Conservation (phyloP, 257 asterid genomes). For the Nicotiana undulata region DNA sequence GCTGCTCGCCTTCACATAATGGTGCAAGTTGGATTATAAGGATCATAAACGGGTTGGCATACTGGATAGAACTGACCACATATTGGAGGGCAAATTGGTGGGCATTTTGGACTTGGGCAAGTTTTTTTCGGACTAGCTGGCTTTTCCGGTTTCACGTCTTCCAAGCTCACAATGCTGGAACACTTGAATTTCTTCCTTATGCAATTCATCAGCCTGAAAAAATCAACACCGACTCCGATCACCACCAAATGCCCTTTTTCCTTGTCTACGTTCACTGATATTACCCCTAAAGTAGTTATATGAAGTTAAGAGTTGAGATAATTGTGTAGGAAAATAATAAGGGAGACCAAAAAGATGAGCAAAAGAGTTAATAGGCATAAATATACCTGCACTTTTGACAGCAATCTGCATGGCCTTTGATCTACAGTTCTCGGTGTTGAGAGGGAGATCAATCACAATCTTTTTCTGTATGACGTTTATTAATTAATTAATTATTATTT, state of each 20-base stretch:
- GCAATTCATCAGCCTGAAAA: slow-evolving; percentile 22
- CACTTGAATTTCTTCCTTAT: slow-evolving; percentile 22
- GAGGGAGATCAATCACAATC: slow-evolving; percentile 5
- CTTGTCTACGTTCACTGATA: slow-evolving; percentile 12
- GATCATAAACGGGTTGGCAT: slow-evolving; percentile 5
- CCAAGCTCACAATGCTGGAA: slow-evolving; percentile 15
- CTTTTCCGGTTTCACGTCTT: slow-evolving; percentile 6
- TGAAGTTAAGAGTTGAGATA: no score
- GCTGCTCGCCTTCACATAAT: no score
- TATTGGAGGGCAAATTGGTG: neutral
- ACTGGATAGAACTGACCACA: neutral
- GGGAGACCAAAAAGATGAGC: neutral
- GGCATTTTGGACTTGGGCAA: neutral
- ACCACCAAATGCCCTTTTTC: slow-evolving; percentile 20
- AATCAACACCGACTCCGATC: slow-evolving; percentile 33
- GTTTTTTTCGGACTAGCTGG: neutral
- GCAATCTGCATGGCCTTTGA: slow-evolving; percentile 24
- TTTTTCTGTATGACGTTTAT: slow-evolving; percentile 5
- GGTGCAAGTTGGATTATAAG: neutral
- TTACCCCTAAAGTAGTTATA: slow-evolving; percentile 13
- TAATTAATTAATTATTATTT: neutral
- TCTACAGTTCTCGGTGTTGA: slow-evolving; percentile 3
- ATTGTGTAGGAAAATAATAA: no score
- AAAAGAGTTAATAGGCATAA: no score
- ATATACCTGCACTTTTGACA: slow-evolving; percentile 3